Base-by-base conservation (phyloP, 148 eudicot genomes). In the Heliamphora exappendiculata region DNA sequence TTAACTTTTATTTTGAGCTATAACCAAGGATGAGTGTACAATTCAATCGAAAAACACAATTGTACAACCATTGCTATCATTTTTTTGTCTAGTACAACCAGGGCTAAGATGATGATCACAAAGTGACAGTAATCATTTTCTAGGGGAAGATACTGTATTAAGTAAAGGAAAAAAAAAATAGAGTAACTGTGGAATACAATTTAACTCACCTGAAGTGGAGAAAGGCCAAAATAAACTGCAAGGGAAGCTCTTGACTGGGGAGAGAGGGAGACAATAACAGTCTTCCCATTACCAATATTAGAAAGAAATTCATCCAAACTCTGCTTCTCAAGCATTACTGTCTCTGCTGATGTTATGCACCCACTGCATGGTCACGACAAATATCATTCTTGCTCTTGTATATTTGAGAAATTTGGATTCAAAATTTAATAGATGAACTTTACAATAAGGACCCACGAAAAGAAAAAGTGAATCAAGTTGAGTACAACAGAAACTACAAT, bases 241-340 rank as follows among this genome's bases (percentile, higher is more conserved):
- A 96, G 86, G 62, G 99, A 93, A 63, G 99, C 98, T 84, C 98
- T 89, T 28, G 98, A 96, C 80, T 96, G 99, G 28, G 98, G 98
- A 37, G 99, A 93, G 55, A 96, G 75, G 72, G 99, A 96, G 58
- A 96, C 91, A 77, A 96, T 81, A 44, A 93, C 94, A 65, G 91
- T 74, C 81, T 86, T 91, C 67, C 99, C 96, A 75, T 81, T 79
- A 10, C 87, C 70, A 63, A 96, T 87, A 78, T 78, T 87, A n/a
- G 87, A 86, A 64, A 96, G 83, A 62, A 96, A 96, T 81, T 96
- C 99, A 73, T 93, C 99, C 82, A 87, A 80, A 83, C 98, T 91
- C 80, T 93, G 99, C 89, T 96, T 96, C 88, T 96, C 97, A 77
- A 96, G 98, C 99, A 93, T 93, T 72, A 93, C 93, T 1, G 98